Base-by-base conservation (phyloP, 1,284 basidiomycete genomes). In the Gomphus sp. region DNA sequence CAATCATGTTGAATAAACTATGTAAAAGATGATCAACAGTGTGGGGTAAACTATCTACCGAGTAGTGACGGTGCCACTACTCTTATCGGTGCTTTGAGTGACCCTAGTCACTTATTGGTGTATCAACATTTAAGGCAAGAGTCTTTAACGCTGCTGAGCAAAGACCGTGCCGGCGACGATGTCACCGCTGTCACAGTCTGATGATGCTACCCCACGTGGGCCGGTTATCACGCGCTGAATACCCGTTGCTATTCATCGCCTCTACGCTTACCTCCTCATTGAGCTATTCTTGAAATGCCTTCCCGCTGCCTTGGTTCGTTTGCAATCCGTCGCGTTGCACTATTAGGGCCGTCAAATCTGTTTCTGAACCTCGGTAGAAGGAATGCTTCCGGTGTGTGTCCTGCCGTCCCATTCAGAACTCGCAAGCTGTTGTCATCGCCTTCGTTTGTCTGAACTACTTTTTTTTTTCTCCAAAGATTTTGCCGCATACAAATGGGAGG, bases 401-500 rank as follows among this genome's bases (percentile, higher is more conserved):
- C 22, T 39, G 14, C n/a, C 22, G 11, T 22, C 36, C 44, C 18
- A n/a, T 25, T 22, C n/a, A 11, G 22, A 22, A 25, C 22, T 22
- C 25, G 45, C 45, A 11, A 11, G 36, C 11, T 14, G 50, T 22
- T 33, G 9, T 8, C 41, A 25, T 39, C 18, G 22, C 18, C 22
- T 22, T 22, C 22, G 28, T 31, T 41, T 16, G 36, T 2, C 22
- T 53, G 31, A 53, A 53, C 22, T 36, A n/a, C 8, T 39, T 6
- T 22, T 25, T 39, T 31, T 31, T 31, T 31, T 4, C 5, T 31
- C 5, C 14, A 9, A 37, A 59, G 58, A 25, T 34, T 79, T 80
- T 65, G 76, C 74, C 52, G 80, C 80, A 63, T 89, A 83, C 66
- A 72, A 87, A 64, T 88, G 86, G 84, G 82, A 89, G 79, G 87